phyloP scores from a whole-genome alignment of 495 filamentous ascomycete species.

The Podospora tetraspora region DNA sequence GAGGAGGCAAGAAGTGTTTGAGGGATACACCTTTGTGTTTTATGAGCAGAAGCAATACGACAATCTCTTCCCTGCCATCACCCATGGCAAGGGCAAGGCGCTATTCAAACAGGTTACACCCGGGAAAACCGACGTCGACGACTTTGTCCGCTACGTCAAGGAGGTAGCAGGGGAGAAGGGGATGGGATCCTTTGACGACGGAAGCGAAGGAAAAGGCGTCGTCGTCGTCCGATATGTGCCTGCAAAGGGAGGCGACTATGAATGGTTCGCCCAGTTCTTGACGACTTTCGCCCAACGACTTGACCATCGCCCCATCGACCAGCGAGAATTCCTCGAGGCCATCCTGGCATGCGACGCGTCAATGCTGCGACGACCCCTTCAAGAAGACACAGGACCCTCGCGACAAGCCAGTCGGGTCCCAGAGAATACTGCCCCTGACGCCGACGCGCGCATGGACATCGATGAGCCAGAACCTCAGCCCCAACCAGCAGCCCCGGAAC shows the following conservation, averaged over 20 bases:
- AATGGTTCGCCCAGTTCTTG: conserved; percentile 67
- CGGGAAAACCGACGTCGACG: conserved; percentile 64
- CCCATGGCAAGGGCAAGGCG: conserved; percentile 77
- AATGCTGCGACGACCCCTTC: conserved; percentile 59
- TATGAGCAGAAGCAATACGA: conserved; percentile 74
- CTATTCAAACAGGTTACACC: conserved; percentile 56
- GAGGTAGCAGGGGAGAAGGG: conserved; percentile 68
- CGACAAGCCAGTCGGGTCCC: neutral
- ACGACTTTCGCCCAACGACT: conserved; percentile 61
- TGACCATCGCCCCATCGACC: conserved; percentile 77
- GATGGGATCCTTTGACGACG: conserved; percentile 54
- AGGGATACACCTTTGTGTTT: conserved; percentile 86
- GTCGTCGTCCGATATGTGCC: conserved; percentile 73
- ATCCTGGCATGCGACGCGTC: conserved; percentile 74
- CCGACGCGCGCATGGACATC: conserved; percentile 29
- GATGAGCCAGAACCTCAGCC: conserved; percentile 23
- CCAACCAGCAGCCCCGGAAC: conserved; percentile 1
- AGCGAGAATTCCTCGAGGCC: conserved; percentile 88
- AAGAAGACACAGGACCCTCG: conserved; percentile 29
- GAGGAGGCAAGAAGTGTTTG: conserved; percentile 64
- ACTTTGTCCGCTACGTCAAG: conserved; percentile 74
- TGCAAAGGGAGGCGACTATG: conserved; percentile 51
- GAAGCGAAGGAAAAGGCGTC: conserved; percentile 60
- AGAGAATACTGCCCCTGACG: conserved; percentile 9
- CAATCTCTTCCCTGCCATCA: conserved; percentile 66